These are phyloP conservation scores for Monilinia aucupariae DNA, from an alignment of 2,329 filamentous ascomycete species.

Conservation along the genomic window DNA sequence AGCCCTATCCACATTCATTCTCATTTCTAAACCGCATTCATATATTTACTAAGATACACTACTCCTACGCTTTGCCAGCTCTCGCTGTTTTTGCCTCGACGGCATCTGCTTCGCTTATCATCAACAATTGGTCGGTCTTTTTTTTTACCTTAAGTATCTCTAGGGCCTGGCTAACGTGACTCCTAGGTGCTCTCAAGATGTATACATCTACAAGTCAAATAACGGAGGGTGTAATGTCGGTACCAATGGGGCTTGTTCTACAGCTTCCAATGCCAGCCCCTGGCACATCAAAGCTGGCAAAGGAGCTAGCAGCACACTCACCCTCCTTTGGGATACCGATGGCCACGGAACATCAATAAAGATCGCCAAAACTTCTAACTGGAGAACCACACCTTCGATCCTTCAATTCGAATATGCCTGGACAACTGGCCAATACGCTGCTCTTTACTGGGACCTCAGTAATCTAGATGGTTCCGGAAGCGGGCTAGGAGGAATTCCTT, in stretches of 20 bases:
- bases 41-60: slow-evolving; percentile 10
- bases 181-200: slow-evolving; percentile 8
- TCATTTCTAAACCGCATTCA: neutral
- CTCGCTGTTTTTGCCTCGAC: slow-evolving; percentile 13
- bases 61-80: slow-evolving; percentile 12
- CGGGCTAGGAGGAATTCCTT: slow-evolving; percentile 16
- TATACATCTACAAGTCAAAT: slow-evolving; percentile 12
- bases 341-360: slow-evolving; percentile 13
- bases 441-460: slow-evolving; percentile 17
- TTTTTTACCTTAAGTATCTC: no score
- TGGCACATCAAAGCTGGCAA: slow-evolving; percentile 15
- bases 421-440: slow-evolving; percentile 8
- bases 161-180: neutral
- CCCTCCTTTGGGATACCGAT: slow-evolving; percentile 9
- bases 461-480: slow-evolving; percentile 15
- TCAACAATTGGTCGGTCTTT: slow-evolving; percentile 10
- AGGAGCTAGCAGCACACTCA: slow-evolving; percentile 5
- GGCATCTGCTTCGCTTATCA: slow-evolving; percentile 14
- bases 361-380: slow-evolving; percentile 14
- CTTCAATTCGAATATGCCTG: slow-evolving; percentile 17
- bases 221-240: slow-evolving; percentile 11
- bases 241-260: slow-evolving; percentile 8
- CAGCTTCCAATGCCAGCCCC: slow-evolving; percentile 1
- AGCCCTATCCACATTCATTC: slow-evolving; percentile 12
- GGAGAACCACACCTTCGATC: slow-evolving; percentile 7